A percentile compares a stretch with the other conserved stretches of the same genome.
Conservation (phyloP, 1,284 basidiomycete genomes). For the Fistulinella cinereoalba region DNA sequence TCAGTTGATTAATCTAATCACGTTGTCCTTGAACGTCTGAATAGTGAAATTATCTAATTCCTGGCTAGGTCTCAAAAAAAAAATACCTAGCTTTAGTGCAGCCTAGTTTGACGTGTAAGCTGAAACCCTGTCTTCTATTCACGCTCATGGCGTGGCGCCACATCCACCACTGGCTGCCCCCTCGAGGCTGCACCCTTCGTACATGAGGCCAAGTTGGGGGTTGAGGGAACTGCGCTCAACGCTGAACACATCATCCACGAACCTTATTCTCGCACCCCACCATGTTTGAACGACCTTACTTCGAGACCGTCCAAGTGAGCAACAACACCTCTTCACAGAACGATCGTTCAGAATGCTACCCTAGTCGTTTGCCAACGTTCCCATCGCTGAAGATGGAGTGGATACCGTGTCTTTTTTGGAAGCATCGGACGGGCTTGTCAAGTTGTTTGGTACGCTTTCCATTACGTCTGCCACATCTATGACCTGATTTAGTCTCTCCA, state of each 20-base stretch:
- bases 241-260: conserved; percentile 2
- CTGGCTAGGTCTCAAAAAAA: no score
- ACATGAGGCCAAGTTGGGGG: conserved; percentile 22
- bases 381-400: conserved; percentile 74
- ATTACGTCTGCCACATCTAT: conserved; percentile 18
- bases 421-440: conserved; percentile 86
- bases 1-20: conserved; percentile 22
- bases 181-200: conserved; percentile 30
- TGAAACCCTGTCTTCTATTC: neutral
- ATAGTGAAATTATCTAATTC: no score
- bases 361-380: conserved; percentile 87
- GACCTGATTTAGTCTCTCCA: conserved; percentile 13
- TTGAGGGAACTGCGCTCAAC: conserved; percentile 9
- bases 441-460: conserved; percentile 76
- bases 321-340: neutral
- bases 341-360: conserved; percentile 1
- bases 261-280: conserved; percentile 9
- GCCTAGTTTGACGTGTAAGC: no score
- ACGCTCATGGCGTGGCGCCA: conserved; percentile 19
- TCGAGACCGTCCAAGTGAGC: conserved; percentile 75
- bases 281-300: conserved; percentile 55
- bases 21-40: conserved; percentile 13
- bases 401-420: conserved; percentile 82
- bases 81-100: no score
- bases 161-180: conserved; percentile 17